These are phyloP conservation scores for Lactifluus rugatus DNA, from an alignment of 768 basidiomycete species.

Conservation along the genomic window DNA sequence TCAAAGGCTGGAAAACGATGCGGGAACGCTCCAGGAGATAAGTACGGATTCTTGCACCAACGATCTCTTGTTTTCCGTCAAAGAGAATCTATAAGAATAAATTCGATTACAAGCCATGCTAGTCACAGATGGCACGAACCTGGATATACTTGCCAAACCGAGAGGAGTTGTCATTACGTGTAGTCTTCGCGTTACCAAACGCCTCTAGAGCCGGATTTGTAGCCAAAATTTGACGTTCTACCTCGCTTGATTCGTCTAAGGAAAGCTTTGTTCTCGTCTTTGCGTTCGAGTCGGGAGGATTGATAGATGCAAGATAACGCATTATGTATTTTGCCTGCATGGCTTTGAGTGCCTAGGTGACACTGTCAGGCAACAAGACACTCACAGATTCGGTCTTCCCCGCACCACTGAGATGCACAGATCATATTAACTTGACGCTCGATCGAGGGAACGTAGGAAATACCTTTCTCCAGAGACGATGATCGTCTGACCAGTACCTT, in stretches of 20 bases:
- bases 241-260: slow-evolving; percentile 83
- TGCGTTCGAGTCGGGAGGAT: slow-evolving; percentile 58
- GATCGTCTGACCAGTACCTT: slow-evolving; percentile 94
- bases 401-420: slow-evolving; percentile 62
- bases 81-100: slow-evolving; percentile 74
- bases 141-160: slow-evolving; percentile 99
- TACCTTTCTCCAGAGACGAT: slow-evolving; percentile 98
- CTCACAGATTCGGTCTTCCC: slow-evolving; percentile 96
- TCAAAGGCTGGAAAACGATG: slow-evolving; percentile 93
- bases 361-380: neutral
- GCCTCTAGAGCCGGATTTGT: slow-evolving; percentile 99
- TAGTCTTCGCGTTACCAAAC: slow-evolving; percentile 99
- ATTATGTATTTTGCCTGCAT: slow-evolving; percentile 93
- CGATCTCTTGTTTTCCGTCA: slow-evolving; percentile 91
- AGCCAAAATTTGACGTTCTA: slow-evolving; percentile 93
- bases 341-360: slow-evolving; percentile 3
- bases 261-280: slow-evolving; percentile 63
- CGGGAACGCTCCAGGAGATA: slow-evolving; percentile 96
- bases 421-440: slow-evolving; percentile 14
- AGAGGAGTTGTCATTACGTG: slow-evolving; percentile 97
- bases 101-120: neutral
- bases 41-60: slow-evolving; percentile 97
- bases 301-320: slow-evolving; percentile 96
- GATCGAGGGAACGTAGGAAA: slow-evolving; percentile 22
- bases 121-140: slow-evolving; percentile 38